phyloP scores from a whole-genome alignment of 2,329 filamentous ascomycete genomes.

The Penicillium sp. region DNA sequence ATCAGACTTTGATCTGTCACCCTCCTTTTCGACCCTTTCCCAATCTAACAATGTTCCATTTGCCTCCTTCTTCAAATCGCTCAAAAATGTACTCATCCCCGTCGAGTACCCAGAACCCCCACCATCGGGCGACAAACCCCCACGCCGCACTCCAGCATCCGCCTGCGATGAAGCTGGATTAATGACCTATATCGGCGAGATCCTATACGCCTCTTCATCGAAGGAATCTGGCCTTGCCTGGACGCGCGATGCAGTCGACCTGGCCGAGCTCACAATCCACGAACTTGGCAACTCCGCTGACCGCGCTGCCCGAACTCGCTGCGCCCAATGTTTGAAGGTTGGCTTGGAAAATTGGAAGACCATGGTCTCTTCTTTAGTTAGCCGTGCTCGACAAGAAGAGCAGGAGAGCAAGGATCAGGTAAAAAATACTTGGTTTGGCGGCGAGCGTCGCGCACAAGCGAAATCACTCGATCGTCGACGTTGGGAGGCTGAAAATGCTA shows the following conservation, averaged over 20 bases:
- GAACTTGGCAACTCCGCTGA: slow-evolving; percentile 34
- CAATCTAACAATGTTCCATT: slow-evolving; percentile 30
- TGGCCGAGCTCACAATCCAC: slow-evolving; percentile 65
- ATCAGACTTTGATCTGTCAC: slow-evolving; percentile 26
- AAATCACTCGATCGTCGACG: slow-evolving; percentile 34
- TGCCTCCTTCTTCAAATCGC: slow-evolving; percentile 36
- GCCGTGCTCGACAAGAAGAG: slow-evolving; percentile 39
- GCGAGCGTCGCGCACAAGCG: slow-evolving; percentile 26
- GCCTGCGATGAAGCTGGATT: slow-evolving; percentile 82
- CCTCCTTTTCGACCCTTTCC: slow-evolving; percentile 25
- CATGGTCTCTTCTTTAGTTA: slow-evolving; percentile 70
- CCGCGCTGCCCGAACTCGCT: slow-evolving; percentile 56
- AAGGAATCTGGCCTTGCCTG: slow-evolving; percentile 75
- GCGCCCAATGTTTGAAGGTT: slow-evolving; percentile 72
- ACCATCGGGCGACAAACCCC: slow-evolving; percentile 65
- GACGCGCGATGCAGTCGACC: slow-evolving; percentile 83
- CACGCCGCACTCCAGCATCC: slow-evolving; percentile 63
- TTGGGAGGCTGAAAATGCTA: slow-evolving; percentile 43
- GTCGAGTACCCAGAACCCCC: slow-evolving; percentile 68
- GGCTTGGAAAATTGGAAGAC: slow-evolving; percentile 78
- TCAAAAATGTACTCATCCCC: slow-evolving; percentile 52
- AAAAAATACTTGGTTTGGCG: slow-evolving; percentile 36
- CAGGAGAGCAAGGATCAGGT: slow-evolving; percentile 35
- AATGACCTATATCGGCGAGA: slow-evolving; percentile 90
- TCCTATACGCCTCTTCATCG: slow-evolving; percentile 71